Percentiles rank a stretch among this genome's conserved stretches.
Evolutionary conservation across 164 flowering plant genomes (phyloP).

Genomic region (Nelumbo lutea): DNA sequence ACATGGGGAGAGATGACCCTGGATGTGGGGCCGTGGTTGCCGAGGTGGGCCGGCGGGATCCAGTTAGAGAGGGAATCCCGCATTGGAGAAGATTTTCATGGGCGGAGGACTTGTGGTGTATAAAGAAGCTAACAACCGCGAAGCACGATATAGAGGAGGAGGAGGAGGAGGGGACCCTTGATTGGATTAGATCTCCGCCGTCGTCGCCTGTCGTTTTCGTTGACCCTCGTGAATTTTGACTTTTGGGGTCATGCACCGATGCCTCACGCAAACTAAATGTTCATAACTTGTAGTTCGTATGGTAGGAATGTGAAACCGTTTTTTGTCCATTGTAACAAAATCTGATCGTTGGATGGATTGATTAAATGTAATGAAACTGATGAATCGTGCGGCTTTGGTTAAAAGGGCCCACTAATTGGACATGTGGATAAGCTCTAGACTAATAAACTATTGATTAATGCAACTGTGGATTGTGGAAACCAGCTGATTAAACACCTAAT

Average conservation of each 20-base stretch:
- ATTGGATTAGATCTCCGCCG: slow-evolving; percentile 35
- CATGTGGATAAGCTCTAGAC: too few relatives aligned
- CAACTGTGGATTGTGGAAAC: too few relatives aligned
- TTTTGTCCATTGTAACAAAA: too few relatives aligned
- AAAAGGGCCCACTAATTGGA: too few relatives aligned
- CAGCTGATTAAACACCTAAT: too few relatives aligned
- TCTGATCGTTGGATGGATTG: too few relatives aligned
- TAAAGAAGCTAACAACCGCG: slow-evolving; percentile 40
- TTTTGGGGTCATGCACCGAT: not conserved
- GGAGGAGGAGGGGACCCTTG: slow-evolving; percentile 17
- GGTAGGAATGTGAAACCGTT: too few relatives aligned
- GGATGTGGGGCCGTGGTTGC: slow-evolving; percentile 60
- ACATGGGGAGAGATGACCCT: slow-evolving; percentile 48
- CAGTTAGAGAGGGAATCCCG: slow-evolving; percentile 46
- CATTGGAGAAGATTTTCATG: slow-evolving; percentile 66
- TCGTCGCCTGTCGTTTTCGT: slow-evolving; percentile 43
- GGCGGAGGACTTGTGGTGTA: slow-evolving; percentile 70
- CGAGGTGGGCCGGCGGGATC: slow-evolving; percentile 61
- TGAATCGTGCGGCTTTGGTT: too few relatives aligned
- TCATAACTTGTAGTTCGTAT: too few relatives aligned
- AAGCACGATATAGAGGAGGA: not conserved
- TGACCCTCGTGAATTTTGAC: slow-evolving; percentile 69
- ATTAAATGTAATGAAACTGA: too few relatives aligned
- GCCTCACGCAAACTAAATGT: not conserved
- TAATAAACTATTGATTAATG: too few relatives aligned